A percentile compares a stretch with the other conserved stretches of the same genome.
phyloP scores from a whole-genome alignment of 2,329 filamentous ascomycete genomes.

The Balansia obtecta region DNA sequence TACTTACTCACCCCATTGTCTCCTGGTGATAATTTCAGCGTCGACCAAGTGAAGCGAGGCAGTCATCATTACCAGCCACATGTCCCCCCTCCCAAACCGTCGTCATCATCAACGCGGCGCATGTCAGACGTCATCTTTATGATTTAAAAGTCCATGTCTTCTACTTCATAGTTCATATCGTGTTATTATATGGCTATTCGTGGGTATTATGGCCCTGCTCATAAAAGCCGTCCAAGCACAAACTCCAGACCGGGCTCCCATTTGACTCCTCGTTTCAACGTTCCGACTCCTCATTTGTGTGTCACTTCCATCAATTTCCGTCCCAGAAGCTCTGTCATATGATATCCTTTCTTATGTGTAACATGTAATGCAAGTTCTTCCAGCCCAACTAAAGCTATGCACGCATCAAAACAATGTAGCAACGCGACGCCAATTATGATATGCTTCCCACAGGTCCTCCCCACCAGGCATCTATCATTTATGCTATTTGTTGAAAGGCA shows the following conservation, averaged over 20 bases:
- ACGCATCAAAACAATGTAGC: conserved; percentile 16
- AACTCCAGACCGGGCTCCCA: background rate
- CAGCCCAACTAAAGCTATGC: conserved; percentile 1
- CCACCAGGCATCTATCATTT: conserved; percentile 17
- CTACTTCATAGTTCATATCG: conserved; percentile 5
- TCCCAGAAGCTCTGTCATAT: conserved; percentile 1
- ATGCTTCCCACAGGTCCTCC: conserved; percentile 21
- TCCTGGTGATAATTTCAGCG: too few species aligned
- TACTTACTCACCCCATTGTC: too few species aligned
- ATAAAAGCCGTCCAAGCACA: conserved; percentile 10
- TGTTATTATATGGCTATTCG: conserved; percentile 10
- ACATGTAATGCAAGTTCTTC: conserved; percentile 18
- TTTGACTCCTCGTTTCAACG: background rate
- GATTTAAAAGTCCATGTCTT: too few species aligned
- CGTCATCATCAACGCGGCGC: background rate
- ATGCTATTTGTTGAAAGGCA: conserved; percentile 3
- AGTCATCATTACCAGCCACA: too few species aligned
- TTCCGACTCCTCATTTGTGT: background rate
- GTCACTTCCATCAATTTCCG: background rate
- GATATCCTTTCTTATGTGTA: conserved; percentile 4
- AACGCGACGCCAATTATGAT: conserved; percentile 24
- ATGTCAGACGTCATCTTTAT: background rate
- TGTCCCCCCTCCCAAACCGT: background rate
- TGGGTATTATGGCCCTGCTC: conserved; percentile 3
- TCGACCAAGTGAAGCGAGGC: too few species aligned